Evolutionary conservation across 805 yeast species (phyloP).

Genomic region (Candida patagonica): DNA sequence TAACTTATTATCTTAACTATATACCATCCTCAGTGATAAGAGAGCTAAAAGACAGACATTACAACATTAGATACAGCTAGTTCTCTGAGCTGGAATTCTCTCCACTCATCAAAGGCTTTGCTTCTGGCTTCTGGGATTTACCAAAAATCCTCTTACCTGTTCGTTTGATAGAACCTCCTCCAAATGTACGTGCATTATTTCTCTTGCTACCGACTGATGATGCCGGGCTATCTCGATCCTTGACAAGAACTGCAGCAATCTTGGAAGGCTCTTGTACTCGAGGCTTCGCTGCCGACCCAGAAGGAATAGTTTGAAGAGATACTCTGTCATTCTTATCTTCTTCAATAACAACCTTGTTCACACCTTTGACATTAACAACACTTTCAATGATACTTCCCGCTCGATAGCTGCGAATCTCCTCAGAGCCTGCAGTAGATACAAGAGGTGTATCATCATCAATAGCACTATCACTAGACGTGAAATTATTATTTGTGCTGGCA

Average conservation of each 20-base stretch:
- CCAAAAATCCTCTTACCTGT: not conserved
- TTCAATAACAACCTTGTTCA: conserved; percentile 77
- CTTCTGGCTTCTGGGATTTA: not conserved
- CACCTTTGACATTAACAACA: conserved; percentile 75
- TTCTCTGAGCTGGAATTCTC: no score
- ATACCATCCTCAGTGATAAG: no score
- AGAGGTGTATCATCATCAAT: conserved; percentile 1
- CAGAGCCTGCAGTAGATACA: conserved; percentile 2
- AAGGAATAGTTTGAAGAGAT: no score
- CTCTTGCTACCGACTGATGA: no score
- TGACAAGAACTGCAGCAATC: no score
- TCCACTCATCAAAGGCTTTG: not conserved
- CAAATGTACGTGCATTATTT: not conserved
- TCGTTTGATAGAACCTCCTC: not conserved
- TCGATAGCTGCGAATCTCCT: conserved; percentile 23
- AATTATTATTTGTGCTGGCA: conserved; percentile 1
- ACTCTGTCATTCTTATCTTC: conserved; percentile 25
- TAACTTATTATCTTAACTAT: no score
- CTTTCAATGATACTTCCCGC: conserved; percentile 69
- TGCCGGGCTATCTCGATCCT: no score
- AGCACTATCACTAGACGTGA: conserved; percentile 6
- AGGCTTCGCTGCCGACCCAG: no score
- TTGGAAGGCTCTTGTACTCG: no score
- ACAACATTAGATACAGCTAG: no score
- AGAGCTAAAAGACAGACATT: no score